Base-by-base conservation (phyloP, 73 alveolate species). In the Paramecium octaurelia region DNA sequence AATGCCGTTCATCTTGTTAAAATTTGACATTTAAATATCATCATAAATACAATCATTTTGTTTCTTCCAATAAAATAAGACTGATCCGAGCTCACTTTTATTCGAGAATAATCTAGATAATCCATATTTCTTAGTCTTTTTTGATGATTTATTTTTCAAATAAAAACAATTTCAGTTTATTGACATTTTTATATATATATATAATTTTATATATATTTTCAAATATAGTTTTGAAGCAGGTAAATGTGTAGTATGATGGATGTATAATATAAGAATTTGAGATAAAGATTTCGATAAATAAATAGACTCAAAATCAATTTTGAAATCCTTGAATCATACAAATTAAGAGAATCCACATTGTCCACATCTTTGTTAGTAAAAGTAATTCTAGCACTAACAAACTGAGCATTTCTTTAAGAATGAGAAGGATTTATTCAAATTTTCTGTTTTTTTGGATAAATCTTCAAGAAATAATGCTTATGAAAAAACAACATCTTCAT, bases 381-480 rank as follows among this genome's bases (percentile, higher is more conserved):
- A 80, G 91, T 80, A 80, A 43, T 80, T 80, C 57, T 42, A 46
- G 16, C 42, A 23, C 8, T 40, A 14, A 23, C 91, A 80, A n/a
- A 80, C 7, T 11, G 27, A 42, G 48, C 91, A 80, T 80, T 34
- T 43, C 44, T 80, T 80, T 58, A 42, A 44, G 18, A 80, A 80
- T 1, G 76, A 23, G 16, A 80, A 80, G 4, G 24, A 8, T 27
- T 80, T 43, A 21, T 80, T 80, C 43, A 44, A 80, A 29, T 7
- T 18, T 44, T 27, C 70, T 23, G 54, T 44, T 14, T 23, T 34
- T 64, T 44, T 80, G 4, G 91, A 80, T 59, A 80, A 64, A 20
- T 80, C 91, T 24, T 80, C 44, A n/a, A 80, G 48, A 43, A 80
- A 80, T 31, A 80, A 42, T 42, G 91, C 91, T 80, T 80, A 46